Evolutionary conservation across 176 grass and related monocot species (phyloP).

Genomic region (Eragrostis nindensis): DNA sequence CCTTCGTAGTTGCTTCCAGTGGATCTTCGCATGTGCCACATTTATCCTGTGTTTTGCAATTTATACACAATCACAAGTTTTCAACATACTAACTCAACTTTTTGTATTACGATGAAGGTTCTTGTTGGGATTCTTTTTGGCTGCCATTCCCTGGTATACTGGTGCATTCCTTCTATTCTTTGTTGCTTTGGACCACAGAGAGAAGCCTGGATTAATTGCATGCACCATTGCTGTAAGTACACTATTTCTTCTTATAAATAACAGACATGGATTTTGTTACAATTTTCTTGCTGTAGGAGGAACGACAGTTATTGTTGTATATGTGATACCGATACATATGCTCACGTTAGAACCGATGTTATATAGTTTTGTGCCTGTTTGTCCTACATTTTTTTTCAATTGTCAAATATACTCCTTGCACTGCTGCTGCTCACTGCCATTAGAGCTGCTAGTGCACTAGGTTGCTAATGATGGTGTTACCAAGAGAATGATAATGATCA

Average conservation of each 20-base stretch:
- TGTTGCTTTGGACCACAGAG: slow-evolving; percentile 67
- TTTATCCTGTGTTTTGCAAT: neutral
- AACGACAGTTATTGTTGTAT: neutral
- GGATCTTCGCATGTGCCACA: neutral
- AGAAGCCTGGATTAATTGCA: slow-evolving; percentile 67
- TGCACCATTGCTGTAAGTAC: slow-evolving; percentile 77
- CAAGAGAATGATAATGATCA: no score
- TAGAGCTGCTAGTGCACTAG: neutral
- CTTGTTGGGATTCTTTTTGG: slow-evolving; percentile 63
- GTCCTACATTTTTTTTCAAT: slow-evolving; percentile 13
- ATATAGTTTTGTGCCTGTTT: slow-evolving; percentile 7
- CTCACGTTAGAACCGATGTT: neutral
- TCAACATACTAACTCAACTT: neutral
- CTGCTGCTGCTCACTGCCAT: neutral
- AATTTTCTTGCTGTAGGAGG: slow-evolving; percentile 3
- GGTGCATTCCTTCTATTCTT: slow-evolving; percentile 70
- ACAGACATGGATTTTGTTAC: neutral
- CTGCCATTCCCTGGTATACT: slow-evolving; percentile 71
- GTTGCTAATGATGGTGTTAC: no score
- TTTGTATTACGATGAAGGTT: slow-evolving; percentile 52
- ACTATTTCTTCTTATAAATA: neutral
- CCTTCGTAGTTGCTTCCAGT: neutral
- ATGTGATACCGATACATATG: neutral
- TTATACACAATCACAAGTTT: neutral
- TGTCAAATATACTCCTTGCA: slow-evolving; percentile 5